phyloP scores from a whole-genome alignment of 805 yeast species.

The Ogataea trehalophila region DNA sequence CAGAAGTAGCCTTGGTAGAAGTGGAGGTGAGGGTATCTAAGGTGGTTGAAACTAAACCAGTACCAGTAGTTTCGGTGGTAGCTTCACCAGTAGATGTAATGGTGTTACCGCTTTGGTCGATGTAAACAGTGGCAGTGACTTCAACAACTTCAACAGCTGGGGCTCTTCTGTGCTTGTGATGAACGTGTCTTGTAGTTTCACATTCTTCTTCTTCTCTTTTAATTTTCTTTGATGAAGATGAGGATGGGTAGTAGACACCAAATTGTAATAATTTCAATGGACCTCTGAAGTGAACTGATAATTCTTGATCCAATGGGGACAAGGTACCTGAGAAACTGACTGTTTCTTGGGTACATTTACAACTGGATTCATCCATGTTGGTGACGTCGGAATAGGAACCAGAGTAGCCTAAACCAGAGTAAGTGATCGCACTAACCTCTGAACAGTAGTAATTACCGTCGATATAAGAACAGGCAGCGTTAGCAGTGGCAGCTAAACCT shows the following conservation, averaged over 20 bases:
- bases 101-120: conserved; percentile 53
- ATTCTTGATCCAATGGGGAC: conserved; percentile 81
- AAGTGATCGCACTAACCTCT: conserved; percentile 48
- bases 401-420: conserved; percentile 73
- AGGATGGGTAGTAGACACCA: conserved; percentile 78
- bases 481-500: conserved; percentile 14
- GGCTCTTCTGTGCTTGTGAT: conserved; percentile 55
- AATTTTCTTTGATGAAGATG: conserved; percentile 32
- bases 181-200: conserved; percentile 38
- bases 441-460: conserved; percentile 85
- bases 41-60: conserved; percentile 21
- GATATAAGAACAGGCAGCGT: conserved; percentile 31
- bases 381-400: conserved; percentile 77
- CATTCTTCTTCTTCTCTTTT: conserved; percentile 39
- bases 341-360: conserved; percentile 62
- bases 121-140: conserved; percentile 75
- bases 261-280: conserved; percentile 77
- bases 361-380: conserved; percentile 54
- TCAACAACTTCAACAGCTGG: conserved; percentile 59
- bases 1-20: conserved; percentile 21
- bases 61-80: conserved; percentile 18
- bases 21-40: background rate
- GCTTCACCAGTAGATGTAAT: conserved; percentile 22
- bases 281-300: conserved; percentile 88
- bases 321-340: conserved; percentile 62